phyloP scores from a whole-genome alignment of 176 grass and related monocot species.

The Bolboschoenus planiculmis region DNA sequence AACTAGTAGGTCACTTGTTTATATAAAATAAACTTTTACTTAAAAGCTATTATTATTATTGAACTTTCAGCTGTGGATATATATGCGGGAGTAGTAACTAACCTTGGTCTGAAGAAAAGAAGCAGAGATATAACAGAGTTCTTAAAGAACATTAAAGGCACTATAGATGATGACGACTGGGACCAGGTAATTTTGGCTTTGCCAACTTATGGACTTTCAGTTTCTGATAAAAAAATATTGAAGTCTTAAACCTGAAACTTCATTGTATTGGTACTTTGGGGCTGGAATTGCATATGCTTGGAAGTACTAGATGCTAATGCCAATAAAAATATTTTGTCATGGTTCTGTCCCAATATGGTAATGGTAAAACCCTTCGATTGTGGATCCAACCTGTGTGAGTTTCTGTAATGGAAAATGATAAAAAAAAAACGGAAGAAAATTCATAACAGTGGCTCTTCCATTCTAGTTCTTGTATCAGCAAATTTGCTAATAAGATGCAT shows the following conservation, averaged over 20 bases:
- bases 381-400: background rate
- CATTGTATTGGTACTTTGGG: background rate
- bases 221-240: background rate
- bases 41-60: conserved; percentile 11
- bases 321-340: background rate
- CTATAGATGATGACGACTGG: conserved; percentile 86
- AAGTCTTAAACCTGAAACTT: background rate
- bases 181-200: conserved; percentile 66
- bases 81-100: conserved; percentile 85
- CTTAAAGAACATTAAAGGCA: conserved; percentile 95
- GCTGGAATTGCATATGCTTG: background rate
- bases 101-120: conserved; percentile 84
- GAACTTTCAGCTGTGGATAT: conserved; percentile 77
- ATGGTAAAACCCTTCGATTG: background rate
- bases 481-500: background rate
- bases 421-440: background rate
- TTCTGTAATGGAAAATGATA: background rate
- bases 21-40: background rate
- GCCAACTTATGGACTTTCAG: conserved; percentile 1
- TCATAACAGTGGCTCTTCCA: background rate
- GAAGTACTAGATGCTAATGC: background rate
- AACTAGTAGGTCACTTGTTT: background rate
- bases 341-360: background rate
- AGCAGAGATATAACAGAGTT: conserved; percentile 84
- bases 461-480: background rate